A percentile compares a stretch with the other conserved stretches of the same genome.
phyloP scores from a whole-genome alignment of 305 asterid species.

The Fraxinus albicans region DNA sequence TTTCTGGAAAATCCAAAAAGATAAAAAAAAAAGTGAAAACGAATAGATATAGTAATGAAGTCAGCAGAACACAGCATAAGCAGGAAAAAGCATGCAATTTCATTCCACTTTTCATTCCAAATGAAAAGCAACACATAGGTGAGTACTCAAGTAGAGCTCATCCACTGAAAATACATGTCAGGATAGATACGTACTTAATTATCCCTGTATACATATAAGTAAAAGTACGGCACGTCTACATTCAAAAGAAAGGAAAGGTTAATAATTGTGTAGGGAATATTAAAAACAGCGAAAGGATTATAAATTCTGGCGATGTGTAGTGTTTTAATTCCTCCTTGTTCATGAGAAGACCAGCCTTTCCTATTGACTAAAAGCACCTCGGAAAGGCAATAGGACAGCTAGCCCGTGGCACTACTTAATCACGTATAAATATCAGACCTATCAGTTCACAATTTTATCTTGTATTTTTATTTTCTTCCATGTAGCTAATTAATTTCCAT shows the following conservation, averaged over 20 bases:
- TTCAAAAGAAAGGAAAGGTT: not conserved
- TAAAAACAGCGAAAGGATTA: slow-evolving; percentile 2
- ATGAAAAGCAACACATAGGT: not conserved
- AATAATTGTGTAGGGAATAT: slow-evolving; percentile 8
- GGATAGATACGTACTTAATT: slow-evolving; percentile 4
- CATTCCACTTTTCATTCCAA: not conserved
- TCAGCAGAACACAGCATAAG: slow-evolving; percentile 2
- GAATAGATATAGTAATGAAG: slow-evolving; percentile 15
- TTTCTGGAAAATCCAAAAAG: slow-evolving; percentile 48
- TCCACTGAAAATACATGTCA: slow-evolving; percentile 7
- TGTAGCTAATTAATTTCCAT: slow-evolving; percentile 6
- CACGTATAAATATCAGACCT: not conserved
- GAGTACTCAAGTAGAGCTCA: slow-evolving; percentile 10
- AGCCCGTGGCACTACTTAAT: not conserved
- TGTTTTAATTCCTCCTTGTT: not conserved
- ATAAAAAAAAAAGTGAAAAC: slow-evolving; percentile 4
- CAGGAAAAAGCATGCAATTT: slow-evolving; percentile 9
- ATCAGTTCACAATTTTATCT: slow-evolving; percentile 9
- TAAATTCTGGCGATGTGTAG: not conserved
- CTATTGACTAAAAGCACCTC: slow-evolving; percentile 7
- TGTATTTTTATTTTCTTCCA: not conserved
- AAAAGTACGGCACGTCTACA: not conserved
- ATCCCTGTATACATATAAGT: slow-evolving; percentile 8
- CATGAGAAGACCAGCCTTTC: slow-evolving; percentile 14
- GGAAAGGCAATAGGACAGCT: not conserved